phyloP scores from a whole-genome alignment of 371 early-diverging fungal species.

The Coemansia sp. region DNA sequence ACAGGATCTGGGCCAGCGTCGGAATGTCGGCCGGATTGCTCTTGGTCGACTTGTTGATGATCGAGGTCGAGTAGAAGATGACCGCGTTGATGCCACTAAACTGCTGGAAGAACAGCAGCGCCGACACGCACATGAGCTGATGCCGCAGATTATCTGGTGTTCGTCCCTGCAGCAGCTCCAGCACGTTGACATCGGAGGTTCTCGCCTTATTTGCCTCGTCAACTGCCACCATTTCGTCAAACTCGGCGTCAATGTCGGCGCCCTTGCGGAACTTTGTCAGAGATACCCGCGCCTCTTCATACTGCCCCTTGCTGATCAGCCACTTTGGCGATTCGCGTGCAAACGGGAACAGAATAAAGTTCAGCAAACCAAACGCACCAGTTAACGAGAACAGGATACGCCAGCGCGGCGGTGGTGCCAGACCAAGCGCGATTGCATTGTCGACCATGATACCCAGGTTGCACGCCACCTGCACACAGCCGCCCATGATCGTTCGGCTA shows the following conservation, averaged over 20 bases:
- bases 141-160: slow-evolving; percentile 49
- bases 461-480: slow-evolving; percentile 75
- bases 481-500: slow-evolving; percentile 67
- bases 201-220: slow-evolving; percentile 30
- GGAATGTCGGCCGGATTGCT: slow-evolving; percentile 37
- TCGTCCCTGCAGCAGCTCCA: slow-evolving; percentile 42
- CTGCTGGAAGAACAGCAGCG: slow-evolving; percentile 75
- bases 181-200: slow-evolving; percentile 44
- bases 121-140: slow-evolving; percentile 52
- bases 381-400: slow-evolving; percentile 62
- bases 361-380: slow-evolving; percentile 64
- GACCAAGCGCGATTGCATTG: slow-evolving; percentile 60
- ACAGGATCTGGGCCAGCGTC: slow-evolving; percentile 46
- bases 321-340: slow-evolving; percentile 77
- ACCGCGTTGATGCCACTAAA: slow-evolving; percentile 86
- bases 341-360: slow-evolving; percentile 66
- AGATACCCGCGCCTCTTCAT: slow-evolving; percentile 62
- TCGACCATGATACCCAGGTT: slow-evolving; percentile 74
- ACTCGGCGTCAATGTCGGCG: slow-evolving; percentile 59
- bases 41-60: slow-evolving; percentile 45
- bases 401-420: slow-evolving; percentile 67
- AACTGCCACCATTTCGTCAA: slow-evolving; percentile 53
- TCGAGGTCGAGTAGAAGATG: slow-evolving; percentile 71
- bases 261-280: slow-evolving; percentile 61
- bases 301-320: slow-evolving; percentile 58